Percentiles rank a stretch among this genome's conserved stretches.
phyloP scores from a whole-genome alignment of 176 grass and related monocot genomes.

The Carex myosuroides region DNA sequence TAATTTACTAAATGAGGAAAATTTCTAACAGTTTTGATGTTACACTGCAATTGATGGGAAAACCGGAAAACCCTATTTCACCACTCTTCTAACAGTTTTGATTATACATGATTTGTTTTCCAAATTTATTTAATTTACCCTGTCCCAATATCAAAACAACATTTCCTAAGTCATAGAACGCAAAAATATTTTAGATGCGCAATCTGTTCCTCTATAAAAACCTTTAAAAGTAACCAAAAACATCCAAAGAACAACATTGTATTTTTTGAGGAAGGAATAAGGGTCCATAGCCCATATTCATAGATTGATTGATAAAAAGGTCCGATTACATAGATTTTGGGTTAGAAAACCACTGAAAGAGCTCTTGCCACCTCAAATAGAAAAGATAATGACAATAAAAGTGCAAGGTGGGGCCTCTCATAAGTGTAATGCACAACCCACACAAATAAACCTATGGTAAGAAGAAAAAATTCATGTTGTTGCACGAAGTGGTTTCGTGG shows the following conservation, averaged over 20 bases:
- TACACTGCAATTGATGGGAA: not conserved
- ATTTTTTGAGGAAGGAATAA: too few relatives aligned
- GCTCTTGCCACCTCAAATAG: not conserved
- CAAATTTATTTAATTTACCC: not conserved
- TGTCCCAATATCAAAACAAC: not conserved
- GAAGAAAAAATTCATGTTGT: slow-evolving; percentile 19
- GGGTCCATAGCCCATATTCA: too few relatives aligned
- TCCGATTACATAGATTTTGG: too few relatives aligned
- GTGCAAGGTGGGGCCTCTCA: slow-evolving; percentile 12
- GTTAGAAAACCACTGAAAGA: not conserved
- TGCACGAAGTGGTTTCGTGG: slow-evolving; percentile 36
- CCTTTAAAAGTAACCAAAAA: slow-evolving; percentile 1
- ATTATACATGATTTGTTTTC: not conserved
- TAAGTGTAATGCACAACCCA: slow-evolving; percentile 4
- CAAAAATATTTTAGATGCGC: not conserved
- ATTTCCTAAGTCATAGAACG: not conserved
- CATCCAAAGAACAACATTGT: slow-evolving; percentile 1
- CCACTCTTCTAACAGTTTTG: too few relatives aligned
- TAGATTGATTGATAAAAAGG: too few relatives aligned
- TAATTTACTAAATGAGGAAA: not conserved
- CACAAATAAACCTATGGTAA: not conserved
- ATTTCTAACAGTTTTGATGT: not conserved
- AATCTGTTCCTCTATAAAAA: not conserved
- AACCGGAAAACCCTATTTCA: not conserved
- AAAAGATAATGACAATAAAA: slow-evolving; percentile 10